These are phyloP conservation scores for Colletotrichum horii DNA, from an alignment of 2,329 filamentous ascomycete genomes.

Conservation along the genomic window DNA sequence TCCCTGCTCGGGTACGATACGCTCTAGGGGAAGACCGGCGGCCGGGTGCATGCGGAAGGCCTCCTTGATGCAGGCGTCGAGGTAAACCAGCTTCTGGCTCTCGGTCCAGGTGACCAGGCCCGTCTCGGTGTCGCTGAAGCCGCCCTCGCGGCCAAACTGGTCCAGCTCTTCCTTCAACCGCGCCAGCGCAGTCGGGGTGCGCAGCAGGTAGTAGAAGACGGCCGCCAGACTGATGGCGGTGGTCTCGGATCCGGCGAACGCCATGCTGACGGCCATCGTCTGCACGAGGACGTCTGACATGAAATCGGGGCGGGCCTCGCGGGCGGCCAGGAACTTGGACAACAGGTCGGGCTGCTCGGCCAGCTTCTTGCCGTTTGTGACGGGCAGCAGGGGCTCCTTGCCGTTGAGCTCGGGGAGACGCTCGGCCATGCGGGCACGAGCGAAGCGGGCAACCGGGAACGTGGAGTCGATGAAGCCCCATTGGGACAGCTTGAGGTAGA, in stretches of 20 bases:
- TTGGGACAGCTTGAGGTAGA: slow-evolving; percentile 71
- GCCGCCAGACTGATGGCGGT: slow-evolving; percentile 76
- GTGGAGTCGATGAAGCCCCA: slow-evolving; percentile 71
- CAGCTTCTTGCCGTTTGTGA: slow-evolving; percentile 38
- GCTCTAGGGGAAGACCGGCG: slow-evolving; percentile 73
- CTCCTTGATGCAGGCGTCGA: slow-evolving; percentile 81
- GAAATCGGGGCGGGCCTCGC: slow-evolving; percentile 70
- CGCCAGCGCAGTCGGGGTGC: slow-evolving; percentile 60
- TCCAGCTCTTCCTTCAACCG: slow-evolving; percentile 69
- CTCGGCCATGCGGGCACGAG: slow-evolving; percentile 69
- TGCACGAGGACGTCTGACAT: slow-evolving; percentile 74
- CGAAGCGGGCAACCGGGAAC: slow-evolving; percentile 77
- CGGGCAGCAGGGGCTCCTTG: slow-evolving; percentile 40
- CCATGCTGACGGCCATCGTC: slow-evolving; percentile 75
- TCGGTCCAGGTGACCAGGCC: slow-evolving; percentile 73
- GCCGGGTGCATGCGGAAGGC: slow-evolving; percentile 79
- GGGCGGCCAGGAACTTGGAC: slow-evolving; percentile 74
- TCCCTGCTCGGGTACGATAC: slow-evolving; percentile 71
- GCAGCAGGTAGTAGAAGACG: slow-evolving; percentile 77
- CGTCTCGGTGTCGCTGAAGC: slow-evolving; percentile 55
- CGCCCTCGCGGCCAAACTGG: slow-evolving; percentile 55
- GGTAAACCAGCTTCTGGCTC: slow-evolving; percentile 72
- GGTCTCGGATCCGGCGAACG: slow-evolving; percentile 78
- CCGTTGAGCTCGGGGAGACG: slow-evolving; percentile 55
- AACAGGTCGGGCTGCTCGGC: slow-evolving; percentile 63